phyloP scores from a whole-genome alignment of 1,284 basidiomycete species.

The Dichomitus squalens region DNA sequence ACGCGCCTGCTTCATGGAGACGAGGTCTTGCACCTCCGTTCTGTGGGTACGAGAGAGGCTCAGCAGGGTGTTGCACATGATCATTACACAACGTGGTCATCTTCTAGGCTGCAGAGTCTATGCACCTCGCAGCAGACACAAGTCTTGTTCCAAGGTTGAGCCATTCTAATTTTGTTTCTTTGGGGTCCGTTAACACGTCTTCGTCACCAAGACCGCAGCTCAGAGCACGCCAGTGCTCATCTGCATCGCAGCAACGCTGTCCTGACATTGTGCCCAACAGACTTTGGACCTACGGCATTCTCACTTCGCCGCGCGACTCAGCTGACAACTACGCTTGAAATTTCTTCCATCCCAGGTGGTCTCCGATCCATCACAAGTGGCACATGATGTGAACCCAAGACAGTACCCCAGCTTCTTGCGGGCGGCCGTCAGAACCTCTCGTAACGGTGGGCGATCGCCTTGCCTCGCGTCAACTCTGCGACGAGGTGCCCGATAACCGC shows the following conservation, averaged over 20 bases:
- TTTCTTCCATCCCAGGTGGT: neutral
- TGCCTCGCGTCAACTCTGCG: neutral
- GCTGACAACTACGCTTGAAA: slow-evolving; percentile 4
- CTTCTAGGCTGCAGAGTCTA: neutral
- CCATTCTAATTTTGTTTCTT: too few relatives aligned
- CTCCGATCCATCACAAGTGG: neutral
- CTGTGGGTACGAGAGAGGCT: too few relatives aligned
- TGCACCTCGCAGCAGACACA: too few relatives aligned
- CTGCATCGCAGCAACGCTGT: too few relatives aligned
- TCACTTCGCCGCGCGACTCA: neutral
- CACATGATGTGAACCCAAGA: slow-evolving; percentile 6
- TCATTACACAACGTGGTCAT: too few relatives aligned
- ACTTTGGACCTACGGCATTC: neutral
- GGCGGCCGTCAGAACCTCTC: slow-evolving; percentile 10
- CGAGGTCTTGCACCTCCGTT: neutral
- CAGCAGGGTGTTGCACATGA: too few relatives aligned
- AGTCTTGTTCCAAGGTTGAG: too few relatives aligned
- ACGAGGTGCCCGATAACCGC: neutral
- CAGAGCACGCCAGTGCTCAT: too few relatives aligned
- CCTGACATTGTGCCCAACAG: neutral
- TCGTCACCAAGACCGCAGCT: too few relatives aligned
- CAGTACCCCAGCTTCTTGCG: neutral
- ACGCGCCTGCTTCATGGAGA: neutral
- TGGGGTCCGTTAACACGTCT: too few relatives aligned
- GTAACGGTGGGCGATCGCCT: slow-evolving; percentile 13